These are phyloP conservation scores for Thalassiosira profunda DNA, from an alignment of 108 stramenopile species.

Conservation along the genomic window DNA sequence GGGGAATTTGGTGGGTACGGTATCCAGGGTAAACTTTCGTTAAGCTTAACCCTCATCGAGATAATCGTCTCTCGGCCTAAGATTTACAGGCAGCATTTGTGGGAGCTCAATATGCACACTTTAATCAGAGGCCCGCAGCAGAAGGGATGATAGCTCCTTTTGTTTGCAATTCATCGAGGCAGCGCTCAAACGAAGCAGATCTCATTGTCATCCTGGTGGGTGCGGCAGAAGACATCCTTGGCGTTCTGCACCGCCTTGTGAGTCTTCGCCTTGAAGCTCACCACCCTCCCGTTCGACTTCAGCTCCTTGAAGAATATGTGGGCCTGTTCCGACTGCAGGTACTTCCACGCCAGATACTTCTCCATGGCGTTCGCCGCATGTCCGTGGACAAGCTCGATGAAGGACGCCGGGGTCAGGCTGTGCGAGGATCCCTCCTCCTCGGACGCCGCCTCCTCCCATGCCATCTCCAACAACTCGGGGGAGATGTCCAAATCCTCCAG, in stretches of 20 bases:
- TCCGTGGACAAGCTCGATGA: slow-evolving; percentile 56
- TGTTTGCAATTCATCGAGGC: too few relatives aligned
- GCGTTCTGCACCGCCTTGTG: slow-evolving; percentile 57
- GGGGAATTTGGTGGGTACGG: too few relatives aligned
- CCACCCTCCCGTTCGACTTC: slow-evolving; percentile 50
- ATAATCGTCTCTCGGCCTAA: too few relatives aligned
- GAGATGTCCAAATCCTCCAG: slow-evolving; percentile 47
- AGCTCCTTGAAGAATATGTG: slow-evolving; percentile 70
- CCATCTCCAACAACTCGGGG: slow-evolving; percentile 58
- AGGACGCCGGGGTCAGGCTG: slow-evolving; percentile 37
- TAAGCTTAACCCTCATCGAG: too few relatives aligned
- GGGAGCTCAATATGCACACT: too few relatives aligned
- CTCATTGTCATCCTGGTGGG: slow-evolving; percentile 15
- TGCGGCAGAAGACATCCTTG: slow-evolving; percentile 35
- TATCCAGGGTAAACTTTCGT: too few relatives aligned
- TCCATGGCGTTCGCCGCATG: slow-evolving; percentile 64
- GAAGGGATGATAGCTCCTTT: too few relatives aligned
- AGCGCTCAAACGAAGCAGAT: slow-evolving; percentile 18
- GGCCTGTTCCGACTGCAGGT: slow-evolving; percentile 38
- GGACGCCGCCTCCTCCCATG: slow-evolving; percentile 62
- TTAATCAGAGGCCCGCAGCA: too few relatives aligned
- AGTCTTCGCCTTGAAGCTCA: slow-evolving; percentile 66
- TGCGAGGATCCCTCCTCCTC: slow-evolving; percentile 33
- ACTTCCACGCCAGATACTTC: slow-evolving; percentile 56
- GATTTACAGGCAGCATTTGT: too few relatives aligned